Percentiles rank a stretch among this genome's conserved stretches.
These are phyloP conservation scores for Eucalyptus shirleyi DNA, from an alignment of 345 rosid genomes.

Conservation along the genomic window DNA sequence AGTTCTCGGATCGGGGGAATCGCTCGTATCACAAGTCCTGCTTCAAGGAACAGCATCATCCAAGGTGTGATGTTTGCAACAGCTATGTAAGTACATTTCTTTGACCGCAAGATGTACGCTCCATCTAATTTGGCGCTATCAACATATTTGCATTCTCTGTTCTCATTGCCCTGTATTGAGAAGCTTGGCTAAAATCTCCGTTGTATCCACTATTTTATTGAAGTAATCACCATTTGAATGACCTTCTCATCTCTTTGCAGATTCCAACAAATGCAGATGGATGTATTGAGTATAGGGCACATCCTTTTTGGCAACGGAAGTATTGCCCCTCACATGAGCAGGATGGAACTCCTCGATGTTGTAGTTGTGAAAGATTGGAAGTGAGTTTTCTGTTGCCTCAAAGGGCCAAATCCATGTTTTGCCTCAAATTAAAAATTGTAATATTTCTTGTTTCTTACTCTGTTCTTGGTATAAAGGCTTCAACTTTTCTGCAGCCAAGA, in stretches of 20 bases:
- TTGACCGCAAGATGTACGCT: not conserved
- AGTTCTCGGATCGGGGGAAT: constrained; percentile 7
- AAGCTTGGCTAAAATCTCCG: not conserved
- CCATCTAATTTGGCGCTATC: not conserved
- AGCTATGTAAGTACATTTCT: constrained; percentile 52
- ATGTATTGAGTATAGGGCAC: constrained; percentile 83
- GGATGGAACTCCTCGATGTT: constrained; percentile 88
- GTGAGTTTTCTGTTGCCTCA: constrained; percentile 18
- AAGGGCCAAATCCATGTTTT: not conserved
- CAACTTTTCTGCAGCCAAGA: constrained; percentile 11
- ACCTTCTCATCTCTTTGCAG: constrained; percentile 11
- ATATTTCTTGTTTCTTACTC: not conserved
- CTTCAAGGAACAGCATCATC: constrained; percentile 72
- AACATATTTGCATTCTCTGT: not conserved
- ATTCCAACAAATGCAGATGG: constrained; percentile 76
- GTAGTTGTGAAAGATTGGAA: constrained; percentile 98
- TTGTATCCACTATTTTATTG: not conserved
- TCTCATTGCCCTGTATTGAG: not conserved
- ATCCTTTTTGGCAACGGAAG: constrained; percentile 91
- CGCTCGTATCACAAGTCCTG: constrained; percentile 77
- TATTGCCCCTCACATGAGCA: constrained; percentile 93
- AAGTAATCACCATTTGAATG: not conserved
- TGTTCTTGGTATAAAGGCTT: not conserved
- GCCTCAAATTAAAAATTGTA: not conserved
- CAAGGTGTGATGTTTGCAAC: constrained; percentile 86